Base-by-base conservation (phyloP, 495 filamentous ascomycete species). In the Acidomyces sp. region DNA sequence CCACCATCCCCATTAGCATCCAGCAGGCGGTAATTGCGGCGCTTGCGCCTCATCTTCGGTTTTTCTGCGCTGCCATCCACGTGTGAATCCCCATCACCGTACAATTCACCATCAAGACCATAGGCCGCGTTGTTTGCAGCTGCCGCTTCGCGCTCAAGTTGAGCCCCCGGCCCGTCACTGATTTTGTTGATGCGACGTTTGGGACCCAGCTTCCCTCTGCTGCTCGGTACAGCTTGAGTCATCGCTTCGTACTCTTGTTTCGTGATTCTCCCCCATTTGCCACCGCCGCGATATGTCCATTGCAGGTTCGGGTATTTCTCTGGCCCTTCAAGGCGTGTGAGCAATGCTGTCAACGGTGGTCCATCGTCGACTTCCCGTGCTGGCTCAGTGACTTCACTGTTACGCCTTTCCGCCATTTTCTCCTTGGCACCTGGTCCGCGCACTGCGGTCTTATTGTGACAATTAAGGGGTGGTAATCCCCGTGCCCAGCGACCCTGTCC, bases 401-500 rank as follows among this genome's bases (percentile, higher is more conserved):
- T 1, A 5, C 7, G 15, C 18, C 5, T 21, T 6, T 16, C n/a
- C 4, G 21, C 26, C 4, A 2, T 28, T 29, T 20, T 38, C 22
- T 36, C 32, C 6, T 13, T 41, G 12, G 38, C 43, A 6, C 34
- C 39, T 1, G 48, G 48, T 5, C 48, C 48, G 20, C 48, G 37
- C 15, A 52, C 30, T 6, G 48, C 48, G 25, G 35, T 37, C 34
- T 52, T 52, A 13, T 42, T 42, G n/a, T 33, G 34, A 10, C 22
- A 21, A 34, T 34, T 33, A 4, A 33, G 28, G 2, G 42, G 42
- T 3, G 48, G 48, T 23, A 52, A 17, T 11, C 48, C 48, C 9
- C 22, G 19, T 15, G 43, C 48, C 48, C 48, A 52, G 2, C 48
- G 43, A 17, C 48, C 48, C 26, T 52, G 48, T 10, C 48, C 48